These are phyloP conservation scores for Lunasporangiospora selenospora DNA, from an alignment of 192 early-diverging fungal genomes.

Conservation along the genomic window DNA sequence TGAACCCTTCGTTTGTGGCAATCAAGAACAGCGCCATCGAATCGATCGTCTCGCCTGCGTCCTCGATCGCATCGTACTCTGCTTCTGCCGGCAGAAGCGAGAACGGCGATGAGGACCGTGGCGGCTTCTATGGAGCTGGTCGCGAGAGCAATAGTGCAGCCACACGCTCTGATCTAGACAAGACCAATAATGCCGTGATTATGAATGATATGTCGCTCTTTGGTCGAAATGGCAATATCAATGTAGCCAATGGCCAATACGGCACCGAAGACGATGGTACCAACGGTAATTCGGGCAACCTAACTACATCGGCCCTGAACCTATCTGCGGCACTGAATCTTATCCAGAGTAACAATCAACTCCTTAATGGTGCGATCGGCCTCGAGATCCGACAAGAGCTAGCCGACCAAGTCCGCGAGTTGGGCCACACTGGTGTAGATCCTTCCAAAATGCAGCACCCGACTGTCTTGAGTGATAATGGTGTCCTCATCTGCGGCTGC, in stretches of 20 bases:
- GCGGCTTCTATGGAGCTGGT: background rate
- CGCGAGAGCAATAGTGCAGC: background rate
- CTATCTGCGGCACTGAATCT: conserved; percentile 21
- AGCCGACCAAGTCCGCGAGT: too few relatives aligned
- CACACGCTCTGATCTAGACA: background rate
- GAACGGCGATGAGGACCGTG: too few relatives aligned
- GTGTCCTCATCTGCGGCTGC: conserved; percentile 46
- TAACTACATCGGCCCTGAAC: conserved; percentile 10
- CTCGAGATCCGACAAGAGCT: too few relatives aligned
- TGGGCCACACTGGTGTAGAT: conserved; percentile 16
- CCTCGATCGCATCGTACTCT: conserved; percentile 17
- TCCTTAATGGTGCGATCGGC: too few relatives aligned
- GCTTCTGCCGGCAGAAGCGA: conserved; percentile 28
- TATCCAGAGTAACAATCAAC: conserved; percentile 11
- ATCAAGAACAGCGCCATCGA: too few relatives aligned
- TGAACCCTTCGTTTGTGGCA: too few relatives aligned
- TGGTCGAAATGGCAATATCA: conserved; percentile 1
- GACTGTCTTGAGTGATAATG: conserved; percentile 23
- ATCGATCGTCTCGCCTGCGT: conserved; percentile 16
- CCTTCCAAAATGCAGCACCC: conserved; percentile 40
- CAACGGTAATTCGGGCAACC: background rate
- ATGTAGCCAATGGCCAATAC: too few relatives aligned
- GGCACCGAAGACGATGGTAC: too few relatives aligned
- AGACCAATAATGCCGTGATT: background rate
- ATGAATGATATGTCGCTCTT: conserved; percentile 4